Base-by-base conservation (phyloP, 345 rosid genomes). In the Brassica juncea region DNA sequence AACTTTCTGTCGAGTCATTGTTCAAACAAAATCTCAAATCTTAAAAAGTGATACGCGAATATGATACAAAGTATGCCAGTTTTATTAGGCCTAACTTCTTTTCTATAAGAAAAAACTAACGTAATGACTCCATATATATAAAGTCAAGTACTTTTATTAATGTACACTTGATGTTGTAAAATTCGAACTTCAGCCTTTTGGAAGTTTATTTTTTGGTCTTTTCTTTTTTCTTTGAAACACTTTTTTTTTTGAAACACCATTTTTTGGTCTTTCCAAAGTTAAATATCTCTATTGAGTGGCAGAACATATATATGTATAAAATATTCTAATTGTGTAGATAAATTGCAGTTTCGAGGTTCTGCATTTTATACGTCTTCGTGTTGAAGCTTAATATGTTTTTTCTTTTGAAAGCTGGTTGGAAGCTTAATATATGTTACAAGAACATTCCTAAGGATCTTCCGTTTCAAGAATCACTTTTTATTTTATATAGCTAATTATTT, bases 11-110 rank as follows among this genome's bases (percentile, higher is more conserved):
- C 42, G n/a, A 30, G 77, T 59, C 77, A 66, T 66, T 66, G 52
- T 66, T 66, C 68, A 66, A 66, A 66, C 63, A 44, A 72, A 78
- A 78, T 57, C 77, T 37, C 61, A 66, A 57, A 78, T 71, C 68
- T 78, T 72, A 66, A 57, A 71, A 72, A 59, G 37, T 72, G 68
- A 55, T 25, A 55, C 60, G 31, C 58, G 81, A 78, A 78, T 78
- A 63, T 8, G 76, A 77, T 70, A 70, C 70, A 70, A 62, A 65
- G 71, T 55, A 27, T 39, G 34, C 44, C 66, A 35, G 3, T 37
- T 63, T 52, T 7, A 71, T 27, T 54, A 35, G 25, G 32, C 34
- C 4, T 70, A 1, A 8, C 21, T 67, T 37, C 8, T n/a, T 39
- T 25, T 54, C 28, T n/a, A 8, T 14, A 21, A 5, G 4, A 1